Base-by-base conservation (phyloP, 345 rosid species). In the Arabidopsis thaliana region DNA sequence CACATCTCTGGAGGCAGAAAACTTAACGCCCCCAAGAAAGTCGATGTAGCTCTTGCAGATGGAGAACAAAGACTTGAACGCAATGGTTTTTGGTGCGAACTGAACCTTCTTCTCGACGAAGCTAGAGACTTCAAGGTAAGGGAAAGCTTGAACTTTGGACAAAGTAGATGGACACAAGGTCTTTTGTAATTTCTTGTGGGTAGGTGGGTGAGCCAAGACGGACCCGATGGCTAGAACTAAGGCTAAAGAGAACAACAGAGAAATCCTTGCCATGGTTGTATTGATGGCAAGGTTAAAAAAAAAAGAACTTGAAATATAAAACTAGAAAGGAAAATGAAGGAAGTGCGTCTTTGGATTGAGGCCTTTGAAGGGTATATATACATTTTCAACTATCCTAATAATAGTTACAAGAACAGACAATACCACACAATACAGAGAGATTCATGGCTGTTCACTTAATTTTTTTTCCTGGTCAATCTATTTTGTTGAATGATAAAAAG, bases 261-360 rank as follows among this genome's bases (percentile, higher is more conserved):
- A 78, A 30, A 78, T 78, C 77, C 77, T 78, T 59, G 77, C 77
- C 81, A 78, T 78, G 77, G 81, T 66, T 78, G 73, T 48, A 65
- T 38, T 40, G 24, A 56, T 71, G 67, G 32, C 55, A 65, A 64
- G 25, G 16, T 67, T 28, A 7, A 20, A 48, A 23, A 30, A 69
- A 70, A 24, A n/a, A 10, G 20, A 20, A 0, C 6, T 7, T 1
- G 34, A 33, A 60, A 16, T 5, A 25, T 32, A 60, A 49, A 40
- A 38, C 45, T 20, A 77, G 5, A 65, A 46, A 77, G 0, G 53
- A 40, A 65, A 65, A 78, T 59, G 69, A 72, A 71, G 77, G 81
- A 59, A 59, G 49, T 72, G 77, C 73, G 64, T 0, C 16, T 78
- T 72, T 50, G 23, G 12, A 65, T 42, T 41, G 63, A 41, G 52